These are phyloP conservation scores for Ophioceras dolichostomum DNA, from an alignment of 2,329 filamentous ascomycete genomes.

Conservation along the genomic window DNA sequence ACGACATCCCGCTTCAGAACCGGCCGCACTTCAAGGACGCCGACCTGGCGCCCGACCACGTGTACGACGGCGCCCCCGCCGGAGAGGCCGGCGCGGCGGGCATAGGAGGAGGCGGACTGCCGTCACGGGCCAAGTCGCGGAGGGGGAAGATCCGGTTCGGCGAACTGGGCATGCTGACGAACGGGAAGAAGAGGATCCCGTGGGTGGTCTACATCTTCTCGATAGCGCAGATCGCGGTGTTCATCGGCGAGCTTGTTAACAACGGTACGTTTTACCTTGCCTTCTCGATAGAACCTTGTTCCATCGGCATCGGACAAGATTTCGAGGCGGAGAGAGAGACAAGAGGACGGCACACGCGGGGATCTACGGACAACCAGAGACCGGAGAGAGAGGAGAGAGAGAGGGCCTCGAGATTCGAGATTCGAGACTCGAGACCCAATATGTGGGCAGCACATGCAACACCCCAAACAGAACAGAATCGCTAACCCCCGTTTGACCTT, in stretches of 20 bases:
- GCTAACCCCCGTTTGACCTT: constrained; percentile 6
- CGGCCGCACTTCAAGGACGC: constrained; percentile 30
- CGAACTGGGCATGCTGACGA: constrained; percentile 46
- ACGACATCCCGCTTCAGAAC: constrained; percentile 47
- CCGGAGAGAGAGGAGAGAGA: no score
- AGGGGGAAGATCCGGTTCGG: constrained; percentile 39
- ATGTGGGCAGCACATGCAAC: no score
- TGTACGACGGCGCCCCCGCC: constrained; percentile 36
- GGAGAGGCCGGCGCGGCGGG: constrained; percentile 9
- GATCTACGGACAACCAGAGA: no score
- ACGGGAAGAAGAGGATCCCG: constrained; percentile 47
- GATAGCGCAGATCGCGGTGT: constrained; percentile 66
- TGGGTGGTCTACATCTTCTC: constrained; percentile 79
- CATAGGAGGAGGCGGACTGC: constrained; percentile 2
- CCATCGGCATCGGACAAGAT: no score
- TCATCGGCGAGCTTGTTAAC: constrained; percentile 76
- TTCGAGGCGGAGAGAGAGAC: no score
- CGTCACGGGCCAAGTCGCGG: constrained; percentile 17
- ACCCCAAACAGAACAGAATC: constrained; percentile 7
- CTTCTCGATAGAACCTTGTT: no score
- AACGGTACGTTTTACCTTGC: constrained; percentile 64
- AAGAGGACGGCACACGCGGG: no score
- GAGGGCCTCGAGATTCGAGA: no score
- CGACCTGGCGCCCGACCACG: constrained; percentile 38
- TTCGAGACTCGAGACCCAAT: no score